A percentile compares a stretch with the other conserved stretches of the same genome.
phyloP scores from a whole-genome alignment of 1,284 basidiomycete genomes.

The Fomes fomentarius region DNA sequence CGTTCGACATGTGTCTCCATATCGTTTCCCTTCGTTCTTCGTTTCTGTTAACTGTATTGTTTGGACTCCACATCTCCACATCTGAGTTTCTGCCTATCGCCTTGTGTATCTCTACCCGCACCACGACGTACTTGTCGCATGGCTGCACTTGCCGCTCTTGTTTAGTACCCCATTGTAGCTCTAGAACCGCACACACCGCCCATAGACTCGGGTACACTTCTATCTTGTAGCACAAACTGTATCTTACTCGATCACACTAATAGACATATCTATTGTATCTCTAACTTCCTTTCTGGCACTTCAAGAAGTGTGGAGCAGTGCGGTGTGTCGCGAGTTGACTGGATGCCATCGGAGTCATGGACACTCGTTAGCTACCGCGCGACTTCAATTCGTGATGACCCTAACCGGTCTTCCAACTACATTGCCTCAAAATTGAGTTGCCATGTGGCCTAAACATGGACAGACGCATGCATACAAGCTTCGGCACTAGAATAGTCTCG shows the following conservation, averaged over 20 bases:
- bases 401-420: neutral
- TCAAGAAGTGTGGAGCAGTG: neutral
- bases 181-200: conserved; percentile 19
- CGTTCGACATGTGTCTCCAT: neutral
- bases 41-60: conserved; percentile 13
- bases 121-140: conserved; percentile 1
- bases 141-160: conserved; percentile 5
- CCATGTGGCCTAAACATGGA: neutral
- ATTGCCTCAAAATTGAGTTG: neutral
- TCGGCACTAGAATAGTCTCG: no score
- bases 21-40: neutral
- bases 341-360: neutral
- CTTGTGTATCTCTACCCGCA: conserved; percentile 15
- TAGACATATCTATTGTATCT: conserved; percentile 17
- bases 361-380: neutral
- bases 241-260: conserved; percentile 8
- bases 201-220: no score
- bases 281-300: neutral
- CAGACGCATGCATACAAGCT: no score
- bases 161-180: conserved; percentile 23
- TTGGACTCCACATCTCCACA: conserved; percentile 11
- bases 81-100: conserved; percentile 3
- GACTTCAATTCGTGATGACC: neutral
- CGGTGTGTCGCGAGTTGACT: neutral
- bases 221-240: no score